Evolutionary conservation across 257 asterid genomes (phyloP), one percentile per base, ranked within the genome.

Genomic region (Galeopsis tetrahit): DNA sequence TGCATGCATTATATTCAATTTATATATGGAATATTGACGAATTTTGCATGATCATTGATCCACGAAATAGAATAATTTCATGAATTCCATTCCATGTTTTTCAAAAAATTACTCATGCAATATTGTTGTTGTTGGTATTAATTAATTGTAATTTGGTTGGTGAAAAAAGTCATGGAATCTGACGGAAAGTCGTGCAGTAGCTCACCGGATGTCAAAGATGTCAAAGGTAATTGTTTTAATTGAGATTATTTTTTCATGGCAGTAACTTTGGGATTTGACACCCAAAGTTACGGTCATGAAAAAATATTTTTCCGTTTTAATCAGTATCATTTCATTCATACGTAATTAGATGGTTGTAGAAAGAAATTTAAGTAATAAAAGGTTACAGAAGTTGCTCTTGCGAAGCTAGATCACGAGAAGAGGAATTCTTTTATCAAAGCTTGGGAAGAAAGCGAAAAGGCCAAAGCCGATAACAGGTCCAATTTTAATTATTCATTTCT

Each of bases 401-500:
- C 93, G 9, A 63, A 75, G 63, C 78, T 71, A 3, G 76, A 72
- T 3, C 33, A 62, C 32, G 66, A 64, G 15, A 59, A 72, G 71
- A 72, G 63, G 65, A 0, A 13, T 56, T 57, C 86, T 1, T 87
- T 74, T 78, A 80, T 89, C 72, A 87, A 87, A 77, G 94, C 96
- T 6, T 89, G 92, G 96, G 92, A 87, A 76, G 92, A 89, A 15
- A 70, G 81, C 52, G 87, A 84, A 76, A 87, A 87, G 58, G 33
- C 78, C 84, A 89, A 80, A 85, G 89, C 79, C 7, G 82, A 85
- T 31, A 89, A 89, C 85, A 87, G 73, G 73, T 21, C 43, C 43
- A 39, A 7, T 39, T 39, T 39, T 4, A 39, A n/a, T n/a, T n/a
- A n/a, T n/a, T n/a, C n/a, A n/a, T n/a, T n/a, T n/a, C n/a, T n/a